Percentiles rank a stretch among this genome's conserved stretches.
phyloP scores from a whole-genome alignment of 2,329 filamentous ascomycete species.

The Dryadomyces quercus-mongolicae region DNA sequence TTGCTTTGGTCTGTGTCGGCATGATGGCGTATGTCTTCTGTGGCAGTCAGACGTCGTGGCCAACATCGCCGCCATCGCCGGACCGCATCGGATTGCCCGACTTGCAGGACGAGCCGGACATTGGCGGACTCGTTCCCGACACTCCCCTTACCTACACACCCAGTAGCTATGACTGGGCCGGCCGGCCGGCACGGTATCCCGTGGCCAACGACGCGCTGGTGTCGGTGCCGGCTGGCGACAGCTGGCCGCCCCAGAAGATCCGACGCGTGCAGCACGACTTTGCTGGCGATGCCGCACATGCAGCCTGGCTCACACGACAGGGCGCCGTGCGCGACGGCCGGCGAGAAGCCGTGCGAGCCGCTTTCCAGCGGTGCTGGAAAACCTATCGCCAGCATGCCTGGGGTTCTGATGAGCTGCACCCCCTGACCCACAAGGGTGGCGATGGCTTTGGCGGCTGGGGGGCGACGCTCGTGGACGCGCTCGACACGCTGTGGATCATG shows the following conservation, averaged over 20 bases:
- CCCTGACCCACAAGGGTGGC: slow-evolving; percentile 53
- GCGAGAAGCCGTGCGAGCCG: slow-evolving; percentile 6
- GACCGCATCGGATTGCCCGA: not conserved
- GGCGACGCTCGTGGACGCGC: slow-evolving; percentile 69
- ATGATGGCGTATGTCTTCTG: not conserved
- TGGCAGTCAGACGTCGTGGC: not conserved
- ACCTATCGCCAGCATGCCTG: slow-evolving; percentile 51
- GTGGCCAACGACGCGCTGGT: not conserved
- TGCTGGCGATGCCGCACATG: not conserved
- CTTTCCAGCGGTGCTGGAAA: slow-evolving; percentile 26
- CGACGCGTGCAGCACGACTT: not conserved
- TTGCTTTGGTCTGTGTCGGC: not conserved
- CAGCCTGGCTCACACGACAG: not conserved
- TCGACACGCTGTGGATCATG: slow-evolving; percentile 84
- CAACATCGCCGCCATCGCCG: not conserved
- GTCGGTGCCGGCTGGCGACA: not conserved
- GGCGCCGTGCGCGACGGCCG: slow-evolving; percentile 3
- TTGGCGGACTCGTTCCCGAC: not conserved
- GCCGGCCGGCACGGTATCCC: not conserved
- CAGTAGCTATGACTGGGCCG: not conserved
- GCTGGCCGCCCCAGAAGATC: not conserved
- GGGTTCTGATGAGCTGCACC: slow-evolving; percentile 74
- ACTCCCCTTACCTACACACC: no score
- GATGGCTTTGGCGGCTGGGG: slow-evolving; percentile 89
- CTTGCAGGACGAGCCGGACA: not conserved